These are phyloP conservation scores for Ogataea philodendri DNA, from an alignment of 805 yeast species.

Conservation along the genomic window DNA sequence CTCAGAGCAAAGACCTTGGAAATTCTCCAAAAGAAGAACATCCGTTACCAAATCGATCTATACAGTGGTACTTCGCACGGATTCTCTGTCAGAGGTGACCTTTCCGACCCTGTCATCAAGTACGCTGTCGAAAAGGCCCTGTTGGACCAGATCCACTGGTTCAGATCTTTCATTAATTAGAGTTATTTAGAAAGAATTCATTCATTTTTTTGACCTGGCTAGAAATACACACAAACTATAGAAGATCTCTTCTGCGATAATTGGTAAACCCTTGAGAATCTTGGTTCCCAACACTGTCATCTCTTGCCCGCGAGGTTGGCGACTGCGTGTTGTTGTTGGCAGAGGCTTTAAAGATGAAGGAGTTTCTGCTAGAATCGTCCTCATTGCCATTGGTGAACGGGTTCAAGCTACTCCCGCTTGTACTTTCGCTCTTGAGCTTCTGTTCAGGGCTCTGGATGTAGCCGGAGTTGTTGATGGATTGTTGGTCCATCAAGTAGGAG, in stretches of 20 bases:
- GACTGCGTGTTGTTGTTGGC: constrained; percentile 14
- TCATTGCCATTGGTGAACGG: constrained; percentile 22
- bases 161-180: constrained; percentile 28
- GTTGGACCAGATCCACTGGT: constrained; percentile 41
- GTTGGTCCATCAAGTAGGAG: constrained; percentile 34
- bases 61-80: constrained; percentile 73
- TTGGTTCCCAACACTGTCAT: constrained; percentile 5
- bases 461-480: constrained; percentile 26
- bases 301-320: constrained; percentile 8
- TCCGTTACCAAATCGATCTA: constrained; percentile 57
- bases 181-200: too few species aligned
- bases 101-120: constrained; percentile 45
- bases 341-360: constrained; percentile 18
- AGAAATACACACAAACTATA: too few species aligned
- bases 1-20: constrained; percentile 61
- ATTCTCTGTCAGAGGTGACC: constrained; percentile 76
- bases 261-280: constrained; percentile 10
- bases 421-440: constrained; percentile 23
- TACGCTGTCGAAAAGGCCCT: constrained; percentile 71
- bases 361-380: constrained; percentile 20
- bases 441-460: constrained; percentile 18
- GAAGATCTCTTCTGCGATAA: constrained; percentile 20
- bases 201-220: too few species aligned
- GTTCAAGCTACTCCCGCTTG: constrained; percentile 15
- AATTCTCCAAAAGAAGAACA: constrained; percentile 44